phyloP scores from a whole-genome alignment of 805 yeast species.

The Yamadazyma scolyti region DNA sequence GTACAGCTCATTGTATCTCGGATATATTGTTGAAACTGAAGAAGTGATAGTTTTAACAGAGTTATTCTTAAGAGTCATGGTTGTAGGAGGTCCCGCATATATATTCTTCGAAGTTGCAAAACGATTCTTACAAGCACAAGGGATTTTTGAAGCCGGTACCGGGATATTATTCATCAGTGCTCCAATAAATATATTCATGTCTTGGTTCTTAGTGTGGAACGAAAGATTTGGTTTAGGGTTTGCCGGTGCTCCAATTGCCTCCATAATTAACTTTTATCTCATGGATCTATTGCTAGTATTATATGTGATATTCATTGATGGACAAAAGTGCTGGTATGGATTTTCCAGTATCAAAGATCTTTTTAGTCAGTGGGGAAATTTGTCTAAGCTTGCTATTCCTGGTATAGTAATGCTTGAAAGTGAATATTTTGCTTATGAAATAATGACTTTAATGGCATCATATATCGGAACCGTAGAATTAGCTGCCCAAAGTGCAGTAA shows the following conservation, averaged over 20 bases:
- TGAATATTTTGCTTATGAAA: constrained; percentile 44
- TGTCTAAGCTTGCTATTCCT: constrained; percentile 38
- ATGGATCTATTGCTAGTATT: constrained; percentile 33
- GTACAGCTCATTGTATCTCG: constrained; percentile 27
- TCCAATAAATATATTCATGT: constrained; percentile 36
- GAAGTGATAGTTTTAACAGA: constrained; percentile 33
- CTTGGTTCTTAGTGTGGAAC: constrained; percentile 43
- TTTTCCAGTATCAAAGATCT: constrained; percentile 32
- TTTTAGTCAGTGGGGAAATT: constrained; percentile 32
- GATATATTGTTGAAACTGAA: constrained; percentile 26
- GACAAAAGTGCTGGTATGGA: constrained; percentile 71
- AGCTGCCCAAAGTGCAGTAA: constrained; percentile 51
- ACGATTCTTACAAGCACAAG: constrained; percentile 43
- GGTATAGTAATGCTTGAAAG: constrained; percentile 45
- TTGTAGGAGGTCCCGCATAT: constrained; percentile 41
- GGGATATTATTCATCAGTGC: constrained; percentile 40
- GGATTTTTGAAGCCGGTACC: constrained; percentile 46
- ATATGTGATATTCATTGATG: constrained; percentile 51
- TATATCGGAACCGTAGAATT: constrained; percentile 46
- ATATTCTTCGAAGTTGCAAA: constrained; percentile 40
- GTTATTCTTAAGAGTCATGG: constrained; percentile 30
- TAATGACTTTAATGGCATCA: constrained; percentile 43
- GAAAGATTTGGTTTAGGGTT: constrained; percentile 36
- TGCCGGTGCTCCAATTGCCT: constrained; percentile 42
- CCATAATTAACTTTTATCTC: constrained; percentile 40